Conservation (phyloP, 148 eudicot species). For the Vaccinium darrowii region DNA sequence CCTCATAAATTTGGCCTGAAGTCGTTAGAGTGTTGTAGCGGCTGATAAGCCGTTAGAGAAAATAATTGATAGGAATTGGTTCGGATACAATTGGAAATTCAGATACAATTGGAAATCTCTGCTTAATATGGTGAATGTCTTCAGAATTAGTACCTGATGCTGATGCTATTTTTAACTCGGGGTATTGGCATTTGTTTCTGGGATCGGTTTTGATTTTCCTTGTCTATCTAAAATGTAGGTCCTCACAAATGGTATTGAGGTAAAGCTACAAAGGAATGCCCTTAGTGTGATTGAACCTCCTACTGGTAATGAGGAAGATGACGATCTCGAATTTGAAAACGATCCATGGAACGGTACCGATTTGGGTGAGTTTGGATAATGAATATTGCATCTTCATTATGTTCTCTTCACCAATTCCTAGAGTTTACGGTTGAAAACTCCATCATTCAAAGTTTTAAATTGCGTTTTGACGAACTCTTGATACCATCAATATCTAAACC, state of each 20-base stretch:
- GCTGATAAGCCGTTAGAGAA: background rate
- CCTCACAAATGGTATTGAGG: slow-evolving; percentile 74
- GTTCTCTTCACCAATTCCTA: background rate
- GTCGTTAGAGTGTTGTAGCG: too few species aligned
- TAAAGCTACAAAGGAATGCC: slow-evolving; percentile 68
- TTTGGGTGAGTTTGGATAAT: slow-evolving; percentile 35
- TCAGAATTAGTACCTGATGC: background rate
- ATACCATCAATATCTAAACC: background rate
- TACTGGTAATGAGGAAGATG: slow-evolving; percentile 72
- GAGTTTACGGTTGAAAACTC: background rate
- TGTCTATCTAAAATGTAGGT: slow-evolving; percentile 33
- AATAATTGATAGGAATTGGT: background rate
- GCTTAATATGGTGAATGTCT: background rate
- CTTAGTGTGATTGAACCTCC: slow-evolving; percentile 71
- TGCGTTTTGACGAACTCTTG: background rate
- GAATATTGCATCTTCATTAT: background rate
- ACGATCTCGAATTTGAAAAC: slow-evolving; percentile 55
- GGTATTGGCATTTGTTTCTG: background rate
- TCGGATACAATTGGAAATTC: background rate
- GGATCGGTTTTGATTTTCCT: background rate
- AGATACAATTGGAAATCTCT: background rate
- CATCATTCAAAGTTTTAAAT: background rate
- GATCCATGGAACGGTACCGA: slow-evolving; percentile 50
- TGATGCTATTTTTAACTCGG: background rate
- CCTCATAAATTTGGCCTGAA: too few species aligned